phyloP scores from a whole-genome alignment of 78 protist genomes.

The Creolimax fragrantissima region DNA sequence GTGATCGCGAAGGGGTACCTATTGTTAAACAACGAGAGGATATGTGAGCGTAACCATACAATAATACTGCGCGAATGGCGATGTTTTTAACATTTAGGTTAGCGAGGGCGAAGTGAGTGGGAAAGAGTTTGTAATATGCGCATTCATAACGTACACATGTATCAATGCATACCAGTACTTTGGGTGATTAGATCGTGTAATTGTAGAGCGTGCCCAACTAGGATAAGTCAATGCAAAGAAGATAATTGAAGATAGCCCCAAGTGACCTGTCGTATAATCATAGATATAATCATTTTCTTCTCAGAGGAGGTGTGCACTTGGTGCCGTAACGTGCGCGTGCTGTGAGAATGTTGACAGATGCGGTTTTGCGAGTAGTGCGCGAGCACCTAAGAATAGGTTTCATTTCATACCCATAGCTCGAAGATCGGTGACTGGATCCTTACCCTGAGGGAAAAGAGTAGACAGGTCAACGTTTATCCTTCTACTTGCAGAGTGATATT shows the following conservation, averaged over 20 bases:
- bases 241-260: not conserved
- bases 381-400: not conserved
- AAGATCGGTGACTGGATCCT: not conserved
- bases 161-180: not conserved
- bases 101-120: not conserved
- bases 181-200: not conserved
- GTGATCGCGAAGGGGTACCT: not conserved
- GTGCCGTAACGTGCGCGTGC: not conserved
- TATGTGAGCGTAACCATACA: not conserved
- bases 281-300: not conserved
- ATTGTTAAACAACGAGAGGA: not conserved
- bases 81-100: no score
- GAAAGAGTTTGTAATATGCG: not conserved
- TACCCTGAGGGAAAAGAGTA: not conserved
- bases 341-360: not conserved
- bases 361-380: not conserved
- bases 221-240: not conserved
- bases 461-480: no score
- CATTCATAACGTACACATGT: not conserved
- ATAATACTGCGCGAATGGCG: no score
- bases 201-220: not conserved
- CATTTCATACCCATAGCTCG: not conserved
- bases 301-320: not conserved
- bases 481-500: no score
- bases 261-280: no score